Base-by-base conservation (phyloP, 208 protist species). In the Acanthamoeba sp. region DNA sequence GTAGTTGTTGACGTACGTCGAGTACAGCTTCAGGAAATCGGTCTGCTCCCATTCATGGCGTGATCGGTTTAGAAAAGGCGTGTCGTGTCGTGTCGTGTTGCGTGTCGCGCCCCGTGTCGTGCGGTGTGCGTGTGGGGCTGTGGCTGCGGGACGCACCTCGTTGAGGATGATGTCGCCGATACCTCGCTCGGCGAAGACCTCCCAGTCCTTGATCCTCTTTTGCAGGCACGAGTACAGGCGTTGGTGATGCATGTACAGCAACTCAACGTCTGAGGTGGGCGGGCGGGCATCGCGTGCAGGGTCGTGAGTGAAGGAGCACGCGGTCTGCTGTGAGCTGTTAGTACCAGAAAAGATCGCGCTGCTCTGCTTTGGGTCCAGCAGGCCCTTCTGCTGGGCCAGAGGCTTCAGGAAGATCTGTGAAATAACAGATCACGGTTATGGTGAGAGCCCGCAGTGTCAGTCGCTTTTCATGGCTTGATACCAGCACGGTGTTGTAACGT, bases 1-100 rank as follows among this genome's bases (percentile, higher is more conserved):
- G 45, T 87, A 87, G 78, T 87, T 87, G 78, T 87, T 87, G 45
- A 87, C 38, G 78, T 87, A 87, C 18, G 14, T 36, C 6, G 18
- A 29, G 9, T 87, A 87, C 18, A 59, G 36, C 4, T 62, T 34
- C 12, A 87, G n/a, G 48, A 87, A 87, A 34, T 55, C 78, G 34
- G 42, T 87, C 34, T 87, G 1, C 27, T 20, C 78, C 29, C 12
- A 55, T 55, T 0, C 0, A 22, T 55, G 22, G 2, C 22, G 14
- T 48, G 45, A 12, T 22, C 22, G 16, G 48, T 10, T 52, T 16
- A 10, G n/a, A 55, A 55, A 12, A 18, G 12, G 4, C 2, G 16
- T 22, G 16, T 22, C n/a, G n/a, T n/a, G n/a, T n/a, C n/a, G n/a
- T n/a, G n/a, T n/a, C n/a, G n/a, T n/a, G n/a, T n/a, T n/a, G n/a